Percentiles rank a stretch among this genome's conserved stretches.
phyloP scores from a whole-genome alignment of 2,329 filamentous ascomycete genomes.

The Mariannaea sp. region DNA sequence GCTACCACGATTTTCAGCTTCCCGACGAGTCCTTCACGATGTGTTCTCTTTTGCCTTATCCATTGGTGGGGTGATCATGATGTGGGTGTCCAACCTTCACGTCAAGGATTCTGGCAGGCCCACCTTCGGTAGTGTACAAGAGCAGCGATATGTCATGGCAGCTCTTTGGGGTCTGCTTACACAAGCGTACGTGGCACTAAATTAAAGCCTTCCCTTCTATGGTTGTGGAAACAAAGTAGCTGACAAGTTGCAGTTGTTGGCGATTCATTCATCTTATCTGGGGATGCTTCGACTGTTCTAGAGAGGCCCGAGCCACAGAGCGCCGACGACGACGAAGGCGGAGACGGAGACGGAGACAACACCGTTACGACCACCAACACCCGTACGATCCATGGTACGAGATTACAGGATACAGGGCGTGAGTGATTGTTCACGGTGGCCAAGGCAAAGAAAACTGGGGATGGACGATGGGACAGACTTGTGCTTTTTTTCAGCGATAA shows the following conservation, averaged over 20 bases:
- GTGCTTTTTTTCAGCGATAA: not conserved
- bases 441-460: not conserved
- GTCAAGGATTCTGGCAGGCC: slow-evolving; percentile 6
- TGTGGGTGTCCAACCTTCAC: slow-evolving; percentile 41
- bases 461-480: not conserved
- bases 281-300: slow-evolving; percentile 38
- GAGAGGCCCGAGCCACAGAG: slow-evolving; percentile 27
- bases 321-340: slow-evolving; percentile 23
- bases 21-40: slow-evolving; percentile 41
- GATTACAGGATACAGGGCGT: slow-evolving; percentile 14
- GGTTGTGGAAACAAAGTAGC: not conserved
- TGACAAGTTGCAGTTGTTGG: slow-evolving; percentile 29
- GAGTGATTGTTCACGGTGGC: slow-evolving; percentile 4
- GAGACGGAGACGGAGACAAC: slow-evolving; percentile 24
- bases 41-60: slow-evolving; percentile 41
- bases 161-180: slow-evolving; percentile 31
- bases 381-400: slow-evolving; percentile 29
- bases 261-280: slow-evolving; percentile 38
- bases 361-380: slow-evolving; percentile 15
- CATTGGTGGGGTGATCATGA: slow-evolving; percentile 43
- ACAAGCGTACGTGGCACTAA: slow-evolving; percentile 34
- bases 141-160: slow-evolving; percentile 29
- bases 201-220: not conserved
- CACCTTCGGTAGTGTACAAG: slow-evolving; percentile 17
- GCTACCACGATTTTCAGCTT: slow-evolving; percentile 36